Base-by-base conservation (phyloP, 768 basidiomycete genomes). In the Lentinula sp. region DNA sequence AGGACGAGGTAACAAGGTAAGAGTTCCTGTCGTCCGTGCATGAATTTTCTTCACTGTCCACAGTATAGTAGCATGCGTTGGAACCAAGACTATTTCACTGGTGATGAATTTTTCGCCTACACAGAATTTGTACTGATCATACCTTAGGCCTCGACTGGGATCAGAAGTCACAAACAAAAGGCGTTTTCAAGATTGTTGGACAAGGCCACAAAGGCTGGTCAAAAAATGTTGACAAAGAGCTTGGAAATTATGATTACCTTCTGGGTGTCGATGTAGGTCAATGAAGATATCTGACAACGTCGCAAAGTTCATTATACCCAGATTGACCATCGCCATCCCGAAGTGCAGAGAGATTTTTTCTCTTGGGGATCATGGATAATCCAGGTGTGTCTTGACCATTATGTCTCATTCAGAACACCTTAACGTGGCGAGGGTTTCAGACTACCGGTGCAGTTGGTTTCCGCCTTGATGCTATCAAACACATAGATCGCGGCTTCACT, bases 401-500 rank as follows among this genome's bases (percentile, higher is more conserved):
- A 12, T 10, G 5, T 37, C 7, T 7, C 6, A 8, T 59, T 35
- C 41, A 46, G 12, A 4, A 18, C 16, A 39, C 7, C 13, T 39
- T 36, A 9, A 32, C 23, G 53, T 39, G 18, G 55, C 52, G 23
- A 42, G 32, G 7, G 48, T 52, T 51, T 43, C 57, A 92, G 90
- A 86, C 82, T 1, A 90, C 86, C 2, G 83, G 81, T 7, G 86
- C 83, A 10, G 72, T 73, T 36, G 95, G 94, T 12, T 93, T 95
- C 71, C 82, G 93, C 53, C 79, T 96, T 33, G 95, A 96, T 68
- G 95, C 94, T 16, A 90, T 95, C 65, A 97, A 96, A 70, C 95
- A 97, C 65, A 86, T 91, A 54, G 91, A 94, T 71, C 76, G 80
- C 60, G 73, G 75, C 23, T 93, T 92, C 66, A 72, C 90, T n/a